Evolutionary conservation across 495 filamentous ascomycete genomes (phyloP).

Genomic region (Paragyromitra xinjiangensis): DNA sequence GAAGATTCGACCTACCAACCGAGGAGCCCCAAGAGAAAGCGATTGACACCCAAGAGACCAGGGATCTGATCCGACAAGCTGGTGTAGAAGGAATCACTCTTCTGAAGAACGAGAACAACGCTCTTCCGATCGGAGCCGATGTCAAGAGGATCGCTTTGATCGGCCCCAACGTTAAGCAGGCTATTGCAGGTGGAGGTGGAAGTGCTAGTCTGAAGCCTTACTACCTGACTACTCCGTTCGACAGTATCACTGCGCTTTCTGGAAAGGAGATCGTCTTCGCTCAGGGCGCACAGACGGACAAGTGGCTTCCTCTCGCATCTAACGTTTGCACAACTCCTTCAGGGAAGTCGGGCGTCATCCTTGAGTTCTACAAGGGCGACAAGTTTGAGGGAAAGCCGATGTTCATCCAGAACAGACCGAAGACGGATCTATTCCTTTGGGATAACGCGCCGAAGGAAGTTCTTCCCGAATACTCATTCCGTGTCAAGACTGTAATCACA

Average conservation of each 20-base stretch:
- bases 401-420: constrained; percentile 65
- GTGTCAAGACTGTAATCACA: constrained; percentile 66
- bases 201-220: constrained; percentile 82
- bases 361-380: constrained; percentile 72
- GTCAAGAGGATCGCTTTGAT: constrained; percentile 76
- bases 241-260: constrained; percentile 63
- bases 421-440: constrained; percentile 74
- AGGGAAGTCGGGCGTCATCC: constrained; percentile 67
- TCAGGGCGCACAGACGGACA: constrained; percentile 68
- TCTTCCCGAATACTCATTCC: constrained; percentile 69
- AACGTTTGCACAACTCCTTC: constrained; percentile 66
- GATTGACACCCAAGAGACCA: constrained; percentile 72
- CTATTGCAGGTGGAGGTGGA: constrained; percentile 81
- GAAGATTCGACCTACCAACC: constrained; percentile 65
- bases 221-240: constrained; percentile 71
- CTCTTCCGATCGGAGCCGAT: constrained; percentile 73
- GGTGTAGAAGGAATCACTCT: constrained; percentile 79
- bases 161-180: constrained; percentile 81
- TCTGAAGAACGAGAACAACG: constrained; percentile 75
- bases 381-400: constrained; percentile 67
- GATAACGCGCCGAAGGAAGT: constrained; percentile 72
- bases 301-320: constrained; percentile 71
- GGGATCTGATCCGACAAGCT: constrained; percentile 72
- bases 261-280: constrained; percentile 64
- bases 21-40: constrained; percentile 67